These are phyloP conservation scores for Sporobolus alterniflorus DNA, from an alignment of 202 grass and related monocot genomes.

Conservation along the genomic window DNA sequence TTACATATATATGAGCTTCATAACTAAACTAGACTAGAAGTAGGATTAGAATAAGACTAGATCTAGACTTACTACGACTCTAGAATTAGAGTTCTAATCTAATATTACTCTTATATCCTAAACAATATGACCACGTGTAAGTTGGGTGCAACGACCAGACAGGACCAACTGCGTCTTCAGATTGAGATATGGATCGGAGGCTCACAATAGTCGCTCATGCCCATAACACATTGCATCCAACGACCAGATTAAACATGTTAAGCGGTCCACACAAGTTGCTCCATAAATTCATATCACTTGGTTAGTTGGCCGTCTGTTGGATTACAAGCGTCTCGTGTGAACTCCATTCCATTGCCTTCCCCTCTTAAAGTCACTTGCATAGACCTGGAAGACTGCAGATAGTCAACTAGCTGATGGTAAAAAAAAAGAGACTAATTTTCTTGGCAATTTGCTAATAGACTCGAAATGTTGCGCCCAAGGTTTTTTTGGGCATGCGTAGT, in stretches of 20 bases:
- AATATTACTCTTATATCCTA: no score
- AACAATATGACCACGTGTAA: constrained; percentile 12
- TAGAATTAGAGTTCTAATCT: no score
- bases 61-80: no score
- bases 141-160: neutral
- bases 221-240: neutral
- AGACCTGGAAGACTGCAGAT: neutral
- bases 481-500: neutral
- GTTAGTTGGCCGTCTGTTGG: neutral
- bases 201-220: neutral
- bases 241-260: neutral
- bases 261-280: constrained; percentile 18
- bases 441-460: neutral
- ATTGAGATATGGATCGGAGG: neutral
- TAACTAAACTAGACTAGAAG: no score
- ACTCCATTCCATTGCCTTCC: constrained; percentile 5
- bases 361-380: neutral
- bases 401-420: neutral
- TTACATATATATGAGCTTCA: no score
- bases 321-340: constrained; percentile 22
- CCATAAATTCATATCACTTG: constrained; percentile 11
- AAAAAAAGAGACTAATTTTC: neutral
- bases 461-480: neutral
- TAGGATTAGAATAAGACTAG: no score
- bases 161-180: neutral